A percentile compares a stretch with the other conserved stretches of the same genome.
phyloP scores from a whole-genome alignment of 148 eudicot species.

The Camellia sinensis region DNA sequence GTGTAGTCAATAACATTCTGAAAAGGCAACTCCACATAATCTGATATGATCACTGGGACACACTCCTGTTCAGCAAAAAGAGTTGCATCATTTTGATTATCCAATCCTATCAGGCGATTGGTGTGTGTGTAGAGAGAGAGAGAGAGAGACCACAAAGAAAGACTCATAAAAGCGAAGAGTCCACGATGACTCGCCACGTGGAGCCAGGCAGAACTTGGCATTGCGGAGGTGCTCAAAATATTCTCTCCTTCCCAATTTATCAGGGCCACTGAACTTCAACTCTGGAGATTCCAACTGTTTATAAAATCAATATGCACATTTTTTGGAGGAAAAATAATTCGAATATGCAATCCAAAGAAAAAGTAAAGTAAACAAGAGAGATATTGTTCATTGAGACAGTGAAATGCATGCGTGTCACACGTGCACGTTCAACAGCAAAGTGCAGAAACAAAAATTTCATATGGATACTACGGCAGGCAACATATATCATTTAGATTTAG shows the following conservation, averaged over 20 bases:
- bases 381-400: background rate
- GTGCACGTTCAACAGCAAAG: background rate
- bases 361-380: background rate
- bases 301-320: constrained; percentile 40
- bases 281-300: constrained; percentile 98
- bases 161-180: constrained; percentile 95
- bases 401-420: background rate
- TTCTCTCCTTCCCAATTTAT: constrained; percentile 71
- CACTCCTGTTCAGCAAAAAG: constrained; percentile 61
- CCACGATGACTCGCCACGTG: constrained; percentile 99
- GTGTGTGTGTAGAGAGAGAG: constrained; percentile 16
- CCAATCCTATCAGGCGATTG: background rate
- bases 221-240: constrained; percentile 90
- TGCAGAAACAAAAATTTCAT: background rate
- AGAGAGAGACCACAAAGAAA: constrained; percentile 83
- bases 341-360: background rate
- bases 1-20: constrained; percentile 80
- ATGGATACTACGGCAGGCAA: background rate
- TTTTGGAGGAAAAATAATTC: constrained; percentile 15
- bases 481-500: background rate
- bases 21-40: constrained; percentile 84
- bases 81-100: background rate
- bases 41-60: constrained; percentile 89
- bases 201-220: constrained; percentile 96
- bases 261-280: constrained; percentile 90